Evolutionary conservation across 2,329 filamentous ascomycete species (phyloP).

Genomic region (Neonectria neomacrospora): DNA sequence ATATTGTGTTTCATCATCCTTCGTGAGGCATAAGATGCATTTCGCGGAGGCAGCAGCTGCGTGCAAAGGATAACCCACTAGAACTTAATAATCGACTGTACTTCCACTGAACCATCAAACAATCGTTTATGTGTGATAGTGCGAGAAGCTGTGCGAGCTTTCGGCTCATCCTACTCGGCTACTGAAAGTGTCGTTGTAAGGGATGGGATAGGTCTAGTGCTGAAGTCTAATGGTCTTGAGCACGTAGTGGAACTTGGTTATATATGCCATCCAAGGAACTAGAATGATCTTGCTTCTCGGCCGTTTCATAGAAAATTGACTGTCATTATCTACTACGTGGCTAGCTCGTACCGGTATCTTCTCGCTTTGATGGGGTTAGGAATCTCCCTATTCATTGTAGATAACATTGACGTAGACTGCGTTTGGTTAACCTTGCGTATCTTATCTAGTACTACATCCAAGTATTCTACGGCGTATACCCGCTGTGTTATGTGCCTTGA

Average conservation of each 20-base stretch:
- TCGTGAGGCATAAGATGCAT: slow-evolving; percentile 43
- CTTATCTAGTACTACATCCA: neutral
- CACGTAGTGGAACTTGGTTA: neutral
- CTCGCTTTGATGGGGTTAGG: too few relatives aligned
- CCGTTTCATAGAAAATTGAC: neutral
- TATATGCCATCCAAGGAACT: neutral
- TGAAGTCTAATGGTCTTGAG: neutral
- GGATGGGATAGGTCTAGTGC: neutral
- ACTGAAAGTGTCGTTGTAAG: too few relatives aligned
- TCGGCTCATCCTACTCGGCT: neutral
- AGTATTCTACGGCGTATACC: neutral
- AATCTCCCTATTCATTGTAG: too few relatives aligned
- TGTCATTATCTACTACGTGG: neutral
- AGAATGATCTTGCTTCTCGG: neutral
- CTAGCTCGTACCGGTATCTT: neutral
- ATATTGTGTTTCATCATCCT: slow-evolving; percentile 49
- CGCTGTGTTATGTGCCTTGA: neutral
- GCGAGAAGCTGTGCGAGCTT: neutral
- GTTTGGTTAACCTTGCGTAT: neutral
- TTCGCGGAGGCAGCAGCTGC: slow-evolving; percentile 42
- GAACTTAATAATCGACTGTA: slow-evolving; percentile 59
- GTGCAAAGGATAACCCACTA: slow-evolving; percentile 51
- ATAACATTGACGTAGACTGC: neutral
- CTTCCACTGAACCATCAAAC: slow-evolving; percentile 41
- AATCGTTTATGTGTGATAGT: neutral